Evolutionary conservation across 2,329 filamentous ascomycete species (phyloP), one percentile per base, ranked within the genome.

Genomic region (Phyllosticta citriasiana): DNA sequence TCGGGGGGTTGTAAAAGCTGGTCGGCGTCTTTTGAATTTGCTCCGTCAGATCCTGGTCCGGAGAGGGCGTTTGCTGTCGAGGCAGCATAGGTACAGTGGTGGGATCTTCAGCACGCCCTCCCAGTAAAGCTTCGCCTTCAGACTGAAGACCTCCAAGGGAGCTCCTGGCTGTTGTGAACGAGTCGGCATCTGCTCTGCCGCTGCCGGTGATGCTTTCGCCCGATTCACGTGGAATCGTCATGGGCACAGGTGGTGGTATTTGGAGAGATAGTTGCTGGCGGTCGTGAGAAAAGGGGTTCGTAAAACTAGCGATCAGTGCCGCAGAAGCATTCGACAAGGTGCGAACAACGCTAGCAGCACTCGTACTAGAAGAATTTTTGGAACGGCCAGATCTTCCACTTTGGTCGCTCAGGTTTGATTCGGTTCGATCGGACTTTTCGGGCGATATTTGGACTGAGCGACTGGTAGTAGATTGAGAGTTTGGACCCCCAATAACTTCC

Each of bases 321-420:
- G 72, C 72, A 1, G 77, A 79, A 7, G 76, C 74, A 53, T 76
- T 74, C 0, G 78, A 80, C 33, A 77, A 69, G 50, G 72, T 80
- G 5, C 78, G 73, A 3, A 71, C 73, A 14, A 80, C 67, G 40
- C 75, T 76, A 26, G 67, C 75, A 24, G 64, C 68, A 4, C 69
- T 67, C 2, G 77, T 78, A 10, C 69, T 68, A 35, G 75, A 76
- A 2, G 79, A 80, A 0, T 76, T 63, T 51, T 71, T 71, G 4
- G 78, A 80, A 5, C 70, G 70, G 4, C 50, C 55, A 3, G 78
- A 80, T 7, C 70, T 70, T 6, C 54, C 59, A 26, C 81, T 83
- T 8, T 72, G 72, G 12, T 84, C 82, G 60, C 81, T 84, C 3
- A 85, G 72, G 30, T 78, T 81, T 0, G 82, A 84, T 2, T 76